A percentile compares a stretch with the other conserved stretches of the same genome.
These are phyloP conservation scores for Apostasia shenzhenica DNA, from an alignment of 106 monocot genomes.

Conservation along the genomic window DNA sequence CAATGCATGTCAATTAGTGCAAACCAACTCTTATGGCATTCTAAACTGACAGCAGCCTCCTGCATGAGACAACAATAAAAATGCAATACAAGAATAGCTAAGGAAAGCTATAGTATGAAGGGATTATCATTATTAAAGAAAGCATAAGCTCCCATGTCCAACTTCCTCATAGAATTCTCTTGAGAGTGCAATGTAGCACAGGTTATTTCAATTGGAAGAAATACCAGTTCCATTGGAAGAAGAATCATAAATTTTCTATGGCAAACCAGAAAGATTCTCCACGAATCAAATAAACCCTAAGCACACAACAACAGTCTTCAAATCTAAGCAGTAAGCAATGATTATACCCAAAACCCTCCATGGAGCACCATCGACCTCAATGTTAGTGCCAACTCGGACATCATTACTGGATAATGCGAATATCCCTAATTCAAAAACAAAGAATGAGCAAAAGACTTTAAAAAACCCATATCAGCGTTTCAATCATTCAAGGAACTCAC, in stretches of 20 bases:
- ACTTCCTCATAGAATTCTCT: background rate
- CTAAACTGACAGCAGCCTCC: no score
- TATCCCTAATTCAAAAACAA: constrained; percentile 37
- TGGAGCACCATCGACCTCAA: constrained; percentile 92
- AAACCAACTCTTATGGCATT: no score
- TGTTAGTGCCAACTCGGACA: constrained; percentile 77
- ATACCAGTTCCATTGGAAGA: no score
- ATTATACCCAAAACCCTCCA: constrained; percentile 78
- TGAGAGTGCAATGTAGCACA: background rate
- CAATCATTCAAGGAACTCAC: constrained; percentile 10
- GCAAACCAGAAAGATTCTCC: background rate
- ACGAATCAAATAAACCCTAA: background rate
- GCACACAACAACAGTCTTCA: background rate
- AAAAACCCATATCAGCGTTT: background rate
- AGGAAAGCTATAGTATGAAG: no score
- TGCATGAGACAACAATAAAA: background rate
- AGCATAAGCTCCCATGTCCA: no score
- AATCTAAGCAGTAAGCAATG: background rate
- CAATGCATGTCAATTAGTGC: no score
- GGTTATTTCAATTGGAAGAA: no score
- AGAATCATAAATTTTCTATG: no score
- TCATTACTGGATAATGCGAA: constrained; percentile 92
- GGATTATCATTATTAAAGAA: no score
- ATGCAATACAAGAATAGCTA: background rate
- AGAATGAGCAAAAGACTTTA: background rate